phyloP scores from a whole-genome alignment of 1,139 yeast genomes.

The Petasospora rhodanensis region DNA sequence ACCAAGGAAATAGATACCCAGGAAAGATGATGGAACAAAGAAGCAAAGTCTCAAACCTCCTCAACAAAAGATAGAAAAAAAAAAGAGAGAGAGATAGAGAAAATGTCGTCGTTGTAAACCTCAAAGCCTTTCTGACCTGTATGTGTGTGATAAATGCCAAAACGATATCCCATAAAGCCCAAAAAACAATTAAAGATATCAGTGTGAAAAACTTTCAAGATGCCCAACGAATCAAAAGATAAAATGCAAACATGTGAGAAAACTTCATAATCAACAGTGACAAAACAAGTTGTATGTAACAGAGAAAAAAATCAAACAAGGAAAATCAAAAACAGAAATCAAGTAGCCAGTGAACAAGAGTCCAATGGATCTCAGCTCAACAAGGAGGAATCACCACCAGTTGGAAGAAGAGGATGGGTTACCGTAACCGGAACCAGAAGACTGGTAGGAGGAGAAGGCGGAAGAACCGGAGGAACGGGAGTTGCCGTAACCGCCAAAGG shows the following conservation, averaged over 20 bases:
- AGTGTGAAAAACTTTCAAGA: conserved; percentile 13
- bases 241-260: conserved; percentile 14
- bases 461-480: conserved; percentile 15
- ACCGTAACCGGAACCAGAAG: conserved; percentile 14
- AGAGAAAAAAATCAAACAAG: conserved; percentile 4
- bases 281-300: conserved; percentile 2
- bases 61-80: conserved; percentile 1
- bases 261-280: conserved; percentile 12
- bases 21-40: conserved; percentile 4
- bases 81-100: conserved; percentile 1
- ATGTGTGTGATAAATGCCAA: conserved; percentile 9
- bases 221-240: conserved; percentile 13
- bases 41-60: too few species aligned
- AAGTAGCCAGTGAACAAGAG: not conserved
- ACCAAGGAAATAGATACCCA: conserved; percentile 4
- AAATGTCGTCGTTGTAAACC: conserved; percentile 8
- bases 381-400: conserved; percentile 22
- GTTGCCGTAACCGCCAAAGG: conserved; percentile 18
- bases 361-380: too few species aligned
- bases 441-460: conserved; percentile 19
- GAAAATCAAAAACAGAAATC: conserved; percentile 1
- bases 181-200: too few species aligned
- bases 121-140: conserved; percentile 9
- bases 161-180: conserved; percentile 11
- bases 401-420: conserved; percentile 15